Percentiles rank a stretch among this genome's conserved stretches.
phyloP scores from a whole-genome alignment of 257 asterid genomes.

The Fraxinus quadrangulata region DNA sequence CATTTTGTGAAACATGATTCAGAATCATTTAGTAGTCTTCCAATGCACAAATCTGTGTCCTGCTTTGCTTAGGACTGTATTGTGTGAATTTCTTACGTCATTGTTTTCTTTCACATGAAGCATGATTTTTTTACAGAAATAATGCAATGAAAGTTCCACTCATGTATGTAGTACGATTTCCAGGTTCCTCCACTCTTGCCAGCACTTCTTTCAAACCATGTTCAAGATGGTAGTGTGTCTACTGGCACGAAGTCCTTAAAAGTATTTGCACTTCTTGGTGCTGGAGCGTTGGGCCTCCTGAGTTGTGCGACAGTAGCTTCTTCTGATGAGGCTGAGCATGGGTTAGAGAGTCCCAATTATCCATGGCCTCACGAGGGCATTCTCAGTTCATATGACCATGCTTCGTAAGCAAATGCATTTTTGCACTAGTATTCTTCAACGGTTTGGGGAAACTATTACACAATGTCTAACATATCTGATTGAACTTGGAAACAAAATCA shows the following conservation, averaged over 20 bases:
- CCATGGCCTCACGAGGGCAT: slow-evolving; percentile 78
- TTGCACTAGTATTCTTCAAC: background rate
- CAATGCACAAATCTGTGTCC: background rate
- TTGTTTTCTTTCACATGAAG: background rate
- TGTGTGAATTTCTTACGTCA: background rate
- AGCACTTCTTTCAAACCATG: slow-evolving; percentile 35
- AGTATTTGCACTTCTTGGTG: slow-evolving; percentile 50
- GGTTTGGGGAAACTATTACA: background rate
- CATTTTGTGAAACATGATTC: background rate
- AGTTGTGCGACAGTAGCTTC: slow-evolving; percentile 52
- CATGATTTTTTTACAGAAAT: background rate
- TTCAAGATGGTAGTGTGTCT: slow-evolving; percentile 38
- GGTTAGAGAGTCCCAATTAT: slow-evolving; percentile 56
- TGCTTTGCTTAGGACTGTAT: slow-evolving; percentile 7
- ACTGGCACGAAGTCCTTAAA: slow-evolving; percentile 41
- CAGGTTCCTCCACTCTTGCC: slow-evolving; percentile 34
- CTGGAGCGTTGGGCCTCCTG: slow-evolving; percentile 58
- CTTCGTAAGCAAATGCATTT: slow-evolving; percentile 52
- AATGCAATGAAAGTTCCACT: slow-evolving; percentile 3
- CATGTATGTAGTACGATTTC: slow-evolving; percentile 16
- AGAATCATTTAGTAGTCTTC: background rate
- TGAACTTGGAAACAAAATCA: slow-evolving; percentile 6
- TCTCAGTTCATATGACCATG: slow-evolving; percentile 65
- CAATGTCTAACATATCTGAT: background rate
- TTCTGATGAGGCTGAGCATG: slow-evolving; percentile 72